Evolutionary conservation across 192 early-diverging fungal genomes (phyloP).

Genomic region (Coemansia furcata): DNA sequence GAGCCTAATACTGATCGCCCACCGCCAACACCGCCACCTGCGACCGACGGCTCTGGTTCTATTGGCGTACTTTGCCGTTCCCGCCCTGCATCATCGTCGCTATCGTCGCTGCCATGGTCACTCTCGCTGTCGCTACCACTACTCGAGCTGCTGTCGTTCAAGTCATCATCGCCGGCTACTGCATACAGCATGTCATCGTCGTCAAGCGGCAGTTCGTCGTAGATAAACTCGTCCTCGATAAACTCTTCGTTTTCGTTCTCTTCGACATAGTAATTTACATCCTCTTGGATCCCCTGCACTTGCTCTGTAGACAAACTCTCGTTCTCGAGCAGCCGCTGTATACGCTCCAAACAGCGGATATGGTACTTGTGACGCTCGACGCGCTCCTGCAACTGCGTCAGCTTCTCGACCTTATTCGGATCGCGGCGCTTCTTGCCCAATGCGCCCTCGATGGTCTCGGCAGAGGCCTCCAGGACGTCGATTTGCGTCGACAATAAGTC

Average conservation of each 20-base stretch:
- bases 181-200: slow-evolving; percentile 84
- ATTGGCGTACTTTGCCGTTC: slow-evolving; percentile 3
- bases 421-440: slow-evolving; percentile 83
- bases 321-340: slow-evolving; percentile 91
- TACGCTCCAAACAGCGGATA: slow-evolving; percentile 85
- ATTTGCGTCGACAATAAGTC: slow-evolving; percentile 86
- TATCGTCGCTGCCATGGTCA: slow-evolving; percentile 9
- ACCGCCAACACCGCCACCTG: not conserved
- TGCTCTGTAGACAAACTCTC: slow-evolving; percentile 82
- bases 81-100: slow-evolving; percentile 1
- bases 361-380: slow-evolving; percentile 93
- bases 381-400: slow-evolving; percentile 66
- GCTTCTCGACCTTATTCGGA: slow-evolving; percentile 67
- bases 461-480: slow-evolving; percentile 89
- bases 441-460: slow-evolving; percentile 66
- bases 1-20: slow-evolving; percentile 15
- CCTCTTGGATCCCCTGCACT: slow-evolving; percentile 79
- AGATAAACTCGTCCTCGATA: slow-evolving; percentile 90
- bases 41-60: slow-evolving; percentile 23
- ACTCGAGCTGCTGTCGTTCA: slow-evolving; percentile 14
- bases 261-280: slow-evolving; percentile 91
- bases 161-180: slow-evolving; percentile 67
- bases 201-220: slow-evolving; percentile 89
- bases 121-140: slow-evolving; percentile 12
- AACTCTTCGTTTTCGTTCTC: slow-evolving; percentile 88